Base-by-base conservation (phyloP, 2,329 filamentous ascomycete genomes). In the Alternaria longipes region DNA sequence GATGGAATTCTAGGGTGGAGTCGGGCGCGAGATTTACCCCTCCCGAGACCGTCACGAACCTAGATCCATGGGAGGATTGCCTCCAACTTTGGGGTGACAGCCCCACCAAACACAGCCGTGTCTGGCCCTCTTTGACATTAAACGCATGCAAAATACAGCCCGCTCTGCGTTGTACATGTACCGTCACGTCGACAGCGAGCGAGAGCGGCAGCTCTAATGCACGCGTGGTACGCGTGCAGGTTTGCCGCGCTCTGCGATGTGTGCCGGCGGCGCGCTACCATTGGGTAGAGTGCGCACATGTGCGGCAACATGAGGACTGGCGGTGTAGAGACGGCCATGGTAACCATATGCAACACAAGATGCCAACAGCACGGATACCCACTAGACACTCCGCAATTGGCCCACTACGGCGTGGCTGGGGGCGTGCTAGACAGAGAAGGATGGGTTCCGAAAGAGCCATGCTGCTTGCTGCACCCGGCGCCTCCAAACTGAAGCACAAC, bases 131-230 rank as follows among this genome's bases (percentile, higher is more conserved):
- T 20, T 32, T 38, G 53, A 34, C 52, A 50, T 16, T 36, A 41
- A 22, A 50, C 14, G 36, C 44, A 61, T 56, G 67, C 67, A 68
- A 63, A 67, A 56, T 54, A 54, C 49, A 56, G 64, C 63, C 64
- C 65, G 68, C 56, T 61, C 54, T 72, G 70, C 67, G 70, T 69
- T 72, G 70, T 71, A 56, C 49, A 60, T 54, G 63, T 67, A 49
- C 61, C 61, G 62, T 63, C 50, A 41, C 49, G 54, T 62, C 56
- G 55, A 60, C 34, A 50, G 28, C 11, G 50, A 59, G 63, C 54
- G 16, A 63, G 62, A 62, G 59, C 58, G 62, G 66, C 64, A 62
- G 62, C 54, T 62, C 56, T 60, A 42, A 66, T 50, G 66, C 62
- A 68, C 62, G 67, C 66, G 60, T 68, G 53, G 59, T 56, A 57